Conservation (phyloP, 2,329 filamentous ascomycete species). For the Endocalyx cinctus region DNA sequence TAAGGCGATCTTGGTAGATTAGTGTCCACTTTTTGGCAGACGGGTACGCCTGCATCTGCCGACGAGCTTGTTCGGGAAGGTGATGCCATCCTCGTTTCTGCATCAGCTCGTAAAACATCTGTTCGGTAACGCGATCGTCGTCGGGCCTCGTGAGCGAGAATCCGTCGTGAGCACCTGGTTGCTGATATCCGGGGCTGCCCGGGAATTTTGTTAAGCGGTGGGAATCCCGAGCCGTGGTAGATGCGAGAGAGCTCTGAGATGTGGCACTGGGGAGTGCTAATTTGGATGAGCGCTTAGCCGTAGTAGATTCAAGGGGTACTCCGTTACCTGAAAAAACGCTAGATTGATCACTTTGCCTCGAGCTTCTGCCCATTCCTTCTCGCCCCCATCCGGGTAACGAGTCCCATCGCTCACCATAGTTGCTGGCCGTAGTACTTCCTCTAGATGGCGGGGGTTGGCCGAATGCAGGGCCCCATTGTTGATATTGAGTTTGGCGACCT, state of each 20-base stretch:
- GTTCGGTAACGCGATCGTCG: conserved; percentile 79
- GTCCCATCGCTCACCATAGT: conserved; percentile 58
- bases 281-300: conserved; percentile 43
- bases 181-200: conserved; percentile 25
- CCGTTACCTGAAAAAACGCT: conserved; percentile 55
- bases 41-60: conserved; percentile 95
- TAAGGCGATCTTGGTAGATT: conserved; percentile 89
- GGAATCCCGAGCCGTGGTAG: conserved; percentile 46
- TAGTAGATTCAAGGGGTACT: conserved; percentile 35
- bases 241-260: conserved; percentile 51
- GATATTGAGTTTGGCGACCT: conserved; percentile 68
- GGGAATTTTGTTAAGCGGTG: conserved; percentile 54
- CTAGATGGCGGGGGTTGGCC: conserved; percentile 29
- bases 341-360: conserved; percentile 41
- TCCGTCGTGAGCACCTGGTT: conserved; percentile 38
- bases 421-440: conserved; percentile 48
- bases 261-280: conserved; percentile 50
- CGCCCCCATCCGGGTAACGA: conserved; percentile 34
- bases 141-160: conserved; percentile 67
- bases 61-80: conserved; percentile 84
- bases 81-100: conserved; percentile 97
- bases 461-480: conserved; percentile 64
- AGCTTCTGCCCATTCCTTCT: conserved; percentile 19
- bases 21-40: conserved; percentile 96
- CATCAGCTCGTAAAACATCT: conserved; percentile 92